Base-by-base conservation (phyloP, 2,329 filamentous ascomycete species). In the Cladophialophora bantiana region DNA sequence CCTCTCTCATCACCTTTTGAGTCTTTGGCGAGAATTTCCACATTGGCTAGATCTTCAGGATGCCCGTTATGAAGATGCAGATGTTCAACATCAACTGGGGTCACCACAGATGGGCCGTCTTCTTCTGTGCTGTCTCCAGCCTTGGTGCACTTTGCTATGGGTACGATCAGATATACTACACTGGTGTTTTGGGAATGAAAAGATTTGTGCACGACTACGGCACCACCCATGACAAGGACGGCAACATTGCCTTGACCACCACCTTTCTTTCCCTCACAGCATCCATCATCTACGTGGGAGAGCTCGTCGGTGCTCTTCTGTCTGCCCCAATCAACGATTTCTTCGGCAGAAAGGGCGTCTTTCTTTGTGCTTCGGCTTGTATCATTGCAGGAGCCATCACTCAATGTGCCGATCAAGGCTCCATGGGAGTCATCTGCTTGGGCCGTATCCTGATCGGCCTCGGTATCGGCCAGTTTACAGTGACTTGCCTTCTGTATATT, bases 241-340 rank as follows among this genome's bases (percentile, higher is more conserved):
- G 73, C 3, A 55, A 67, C 5, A 71, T 69, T 45, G 62, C 67
- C 9, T 67, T 76, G 4, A 67, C 64, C n/a, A 73, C 73, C 4
- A 64, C 62, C 18, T 75, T 75, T 60, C 71, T 74, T 26, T 77
- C 78, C 6, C 64, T 80, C 13, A 78, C 77, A 2, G 74, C 78
- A 7, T 78, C 77, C 10, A 75, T 76, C 55, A 80, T 80, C 70
- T 78, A 79, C 65, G 76, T 80, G 13, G 78, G 78, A n/a, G 78
- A 80, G 57, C 71, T 79, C 0, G 57, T 78, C 35, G 78, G 78
- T 40, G 75, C 78, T 5, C 67, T 80, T 4, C 40, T 71, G 4
- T 72, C 78, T 10, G 77, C 77, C 1, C 78, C 77, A 6, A 75
- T 79, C 66, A 80, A 79, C 67, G 78, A 80, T 55, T 59, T 66